Evolutionary conservation across 768 basidiomycete genomes (phyloP), one percentile per base, ranked within the genome.

Genomic region (Candolleomyces aberdarensis): DNA sequence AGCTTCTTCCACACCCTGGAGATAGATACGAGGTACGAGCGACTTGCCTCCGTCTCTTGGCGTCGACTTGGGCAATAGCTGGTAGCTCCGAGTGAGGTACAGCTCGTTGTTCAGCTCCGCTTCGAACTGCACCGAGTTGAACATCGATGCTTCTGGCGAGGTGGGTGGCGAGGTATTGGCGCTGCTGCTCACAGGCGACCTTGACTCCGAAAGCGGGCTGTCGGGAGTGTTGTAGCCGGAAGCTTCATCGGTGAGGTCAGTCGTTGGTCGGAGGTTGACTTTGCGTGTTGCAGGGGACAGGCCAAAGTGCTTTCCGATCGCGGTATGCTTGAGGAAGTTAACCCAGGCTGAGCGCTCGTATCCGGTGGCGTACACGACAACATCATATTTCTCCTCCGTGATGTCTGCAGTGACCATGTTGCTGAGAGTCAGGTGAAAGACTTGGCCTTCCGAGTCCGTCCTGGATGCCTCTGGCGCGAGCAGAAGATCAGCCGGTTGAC

Each of bases 321-420:
- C 69, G 44, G 81, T 80, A 22, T 73, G 62, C 26, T 75, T 72
- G 61, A 83, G 66, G 39, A 83, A 67, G 29, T 74, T 67, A 50
- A 78, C 63, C 82, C 82, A 84, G 0, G 73, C 70, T n/a, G 75
- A 71, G 29, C 82, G 76, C 59, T 82, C 77, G 66, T 84, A 85
- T 13, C 83, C 83, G 11, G 83, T 84, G 2, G 81, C 83, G 67
- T 79, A 83, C 56, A 85, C 67, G 65, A 85, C 67, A 29, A 69
- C 74, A 65, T 84, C 80, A 68, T 84, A 85, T 26, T 67, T 67
- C 40, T 65, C 60, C 50, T 74, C 69, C 13, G 66, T 63, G 58
- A 71, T 64, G 14, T 71, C 66, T 11, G 69, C 70, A n/a, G 71
- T 74, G 51, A 79, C 67, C 9, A 75, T 63, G 65, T 80, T 74